These are phyloP conservation scores for Raffaelea arxii DNA, from an alignment of 2,329 filamentous ascomycete genomes.

Conservation along the genomic window DNA sequence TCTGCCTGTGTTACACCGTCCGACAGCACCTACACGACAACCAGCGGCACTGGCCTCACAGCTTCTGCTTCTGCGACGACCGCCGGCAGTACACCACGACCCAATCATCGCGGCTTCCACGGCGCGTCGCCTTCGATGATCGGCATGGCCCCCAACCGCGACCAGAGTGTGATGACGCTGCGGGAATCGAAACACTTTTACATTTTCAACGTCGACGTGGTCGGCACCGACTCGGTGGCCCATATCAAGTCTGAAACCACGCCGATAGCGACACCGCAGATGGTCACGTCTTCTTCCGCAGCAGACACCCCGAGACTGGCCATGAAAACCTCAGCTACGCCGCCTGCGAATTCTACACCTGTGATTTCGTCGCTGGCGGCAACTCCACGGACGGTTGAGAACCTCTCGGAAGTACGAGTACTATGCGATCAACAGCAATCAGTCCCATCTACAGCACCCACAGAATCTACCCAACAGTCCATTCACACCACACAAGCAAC, in stretches of 20 bases:
- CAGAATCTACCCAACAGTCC: background rate
- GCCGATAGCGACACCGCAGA: background rate
- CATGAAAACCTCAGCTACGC: background rate
- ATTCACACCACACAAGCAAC: background rate
- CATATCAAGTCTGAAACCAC: background rate
- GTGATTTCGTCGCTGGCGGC: background rate
- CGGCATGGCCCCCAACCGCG: background rate
- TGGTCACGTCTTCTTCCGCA: background rate
- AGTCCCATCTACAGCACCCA: background rate
- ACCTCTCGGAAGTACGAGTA: background rate
- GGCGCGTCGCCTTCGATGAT: background rate
- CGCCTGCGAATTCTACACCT: background rate
- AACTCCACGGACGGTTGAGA: background rate
- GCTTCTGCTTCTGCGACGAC: too few species aligned
- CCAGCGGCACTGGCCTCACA: background rate
- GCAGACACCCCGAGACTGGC: background rate
- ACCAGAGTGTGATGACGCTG: constrained; percentile 1
- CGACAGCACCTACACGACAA: background rate
- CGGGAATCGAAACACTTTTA: constrained; percentile 6
- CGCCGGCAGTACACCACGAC: background rate
- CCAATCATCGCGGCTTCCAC: background rate
- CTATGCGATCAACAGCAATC: background rate
- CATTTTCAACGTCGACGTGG: constrained; percentile 4
- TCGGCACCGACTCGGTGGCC: background rate
- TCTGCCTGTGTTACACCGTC: background rate